These are phyloP conservation scores for Irpex rosettiformis DNA, from an alignment of 1,284 basidiomycete species.

Conservation along the genomic window DNA sequence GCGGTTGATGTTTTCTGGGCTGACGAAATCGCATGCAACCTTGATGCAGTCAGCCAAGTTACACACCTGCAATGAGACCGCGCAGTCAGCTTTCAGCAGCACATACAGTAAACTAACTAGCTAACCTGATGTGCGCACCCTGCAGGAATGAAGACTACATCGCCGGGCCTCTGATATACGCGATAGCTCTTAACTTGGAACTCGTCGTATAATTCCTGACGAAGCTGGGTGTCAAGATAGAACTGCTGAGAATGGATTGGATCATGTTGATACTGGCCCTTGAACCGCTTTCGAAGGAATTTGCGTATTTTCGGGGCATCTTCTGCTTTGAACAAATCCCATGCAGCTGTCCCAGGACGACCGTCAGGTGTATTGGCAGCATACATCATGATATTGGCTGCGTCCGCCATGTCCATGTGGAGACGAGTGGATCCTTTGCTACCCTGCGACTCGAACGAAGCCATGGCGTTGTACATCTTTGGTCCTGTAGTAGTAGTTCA, in stretches of 20 bases:
- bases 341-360: constrained; percentile 78
- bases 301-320: constrained; percentile 77
- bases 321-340: constrained; percentile 87
- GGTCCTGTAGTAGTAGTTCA: constrained; percentile 44
- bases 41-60: constrained; percentile 93
- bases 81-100: background rate
- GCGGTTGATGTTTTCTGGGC: constrained; percentile 84
- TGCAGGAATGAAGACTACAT: constrained; percentile 94
- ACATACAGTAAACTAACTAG: background rate
- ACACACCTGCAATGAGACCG: constrained; percentile 49
- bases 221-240: constrained; percentile 74
- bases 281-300: constrained; percentile 66
- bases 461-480: constrained; percentile 80
- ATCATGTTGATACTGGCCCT: constrained; percentile 56
- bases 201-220: constrained; percentile 65
- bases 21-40: constrained; percentile 95
- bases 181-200: constrained; percentile 77
- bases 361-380: constrained; percentile 61
- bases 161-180: constrained; percentile 87
- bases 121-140: constrained; percentile 92
- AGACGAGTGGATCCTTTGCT: constrained; percentile 83
- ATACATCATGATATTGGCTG: constrained; percentile 88
- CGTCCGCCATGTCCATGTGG: constrained; percentile 97
- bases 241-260: constrained; percentile 91
- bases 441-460: constrained; percentile 55